A percentile compares a stretch with the other conserved stretches of the same genome.
phyloP scores from a whole-genome alignment of 768 basidiomycete species.

The Hortiboletus campestris region DNA sequence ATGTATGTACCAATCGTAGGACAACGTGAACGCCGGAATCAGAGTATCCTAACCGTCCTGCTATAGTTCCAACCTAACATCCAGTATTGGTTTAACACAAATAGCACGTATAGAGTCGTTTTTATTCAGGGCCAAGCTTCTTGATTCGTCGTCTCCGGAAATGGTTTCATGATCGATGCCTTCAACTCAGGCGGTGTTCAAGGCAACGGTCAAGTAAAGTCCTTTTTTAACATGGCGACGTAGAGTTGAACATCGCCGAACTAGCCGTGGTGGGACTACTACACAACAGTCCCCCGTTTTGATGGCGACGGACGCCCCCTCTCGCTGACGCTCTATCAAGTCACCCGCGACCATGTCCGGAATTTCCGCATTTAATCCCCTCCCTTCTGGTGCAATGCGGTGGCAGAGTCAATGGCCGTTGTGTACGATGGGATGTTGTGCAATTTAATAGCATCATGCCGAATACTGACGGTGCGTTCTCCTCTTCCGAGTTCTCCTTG shows the following conservation, averaged over 20 bases:
- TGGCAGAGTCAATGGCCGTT: slow-evolving; percentile 44
- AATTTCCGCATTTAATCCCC: slow-evolving; percentile 31
- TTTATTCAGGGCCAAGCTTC: slow-evolving; percentile 63
- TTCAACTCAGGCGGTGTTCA: slow-evolving; percentile 23
- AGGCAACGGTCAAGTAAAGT: neutral
- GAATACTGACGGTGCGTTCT: slow-evolving; percentile 52
- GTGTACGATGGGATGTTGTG: slow-evolving; percentile 56
- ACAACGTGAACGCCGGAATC: no score
- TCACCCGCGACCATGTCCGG: slow-evolving; percentile 1
- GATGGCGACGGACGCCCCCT: slow-evolving; percentile 63
- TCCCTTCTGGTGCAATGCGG: slow-evolving; percentile 43
- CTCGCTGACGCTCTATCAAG: slow-evolving; percentile 44
- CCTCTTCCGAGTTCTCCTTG: neutral
- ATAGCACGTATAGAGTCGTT: slow-evolving; percentile 57
- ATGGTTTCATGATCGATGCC: slow-evolving; percentile 53
- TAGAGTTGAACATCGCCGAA: neutral
- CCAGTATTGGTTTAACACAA: neutral
- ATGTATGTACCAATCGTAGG: neutral
- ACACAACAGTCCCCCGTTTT: slow-evolving; percentile 26
- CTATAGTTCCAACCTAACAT: slow-evolving; percentile 26
- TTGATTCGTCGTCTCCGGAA: slow-evolving; percentile 61
- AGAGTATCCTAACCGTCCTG: neutral
- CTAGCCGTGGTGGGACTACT: slow-evolving; percentile 41
- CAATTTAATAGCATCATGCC: slow-evolving; percentile 53
- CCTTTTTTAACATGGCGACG: neutral